Percentiles rank a stretch among this genome's conserved stretches.
phyloP scores from a whole-genome alignment of 2,329 filamentous ascomycete genomes.

The Ceratocystis smalleyi region DNA sequence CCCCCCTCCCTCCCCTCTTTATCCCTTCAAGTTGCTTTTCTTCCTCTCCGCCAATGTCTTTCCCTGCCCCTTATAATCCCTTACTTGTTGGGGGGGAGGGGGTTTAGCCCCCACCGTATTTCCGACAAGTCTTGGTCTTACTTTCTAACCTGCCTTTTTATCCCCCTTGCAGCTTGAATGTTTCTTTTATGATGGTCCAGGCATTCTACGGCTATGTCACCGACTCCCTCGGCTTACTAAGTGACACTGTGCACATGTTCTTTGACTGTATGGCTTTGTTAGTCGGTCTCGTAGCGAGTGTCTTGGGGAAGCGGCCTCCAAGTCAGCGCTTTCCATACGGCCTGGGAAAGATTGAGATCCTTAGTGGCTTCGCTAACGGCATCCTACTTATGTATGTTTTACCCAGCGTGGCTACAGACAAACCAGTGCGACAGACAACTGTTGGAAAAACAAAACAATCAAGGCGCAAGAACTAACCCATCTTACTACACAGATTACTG shows the following conservation, averaged over 20 bases:
- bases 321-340: conserved; percentile 84
- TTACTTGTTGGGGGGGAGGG: not conserved
- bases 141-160: not conserved
- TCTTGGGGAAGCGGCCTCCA: conserved; percentile 93
- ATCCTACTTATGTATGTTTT: conserved; percentile 67
- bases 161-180: conserved; percentile 53
- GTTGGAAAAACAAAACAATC: not conserved
- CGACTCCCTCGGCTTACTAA: conserved; percentile 84
- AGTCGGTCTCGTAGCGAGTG: conserved; percentile 78
- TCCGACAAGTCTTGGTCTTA: not conserved
- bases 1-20: not conserved
- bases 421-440: too few relatives aligned
- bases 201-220: conserved; percentile 88
- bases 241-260: conserved; percentile 98
- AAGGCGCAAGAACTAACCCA: not conserved
- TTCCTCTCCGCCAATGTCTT: not conserved
- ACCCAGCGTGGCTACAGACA: too few relatives aligned
- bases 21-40: not conserved
- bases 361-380: conserved; percentile 92
- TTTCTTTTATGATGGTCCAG: conserved; percentile 87
- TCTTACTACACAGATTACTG: conserved; percentile 47
- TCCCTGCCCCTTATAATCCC: not conserved
- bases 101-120: not conserved
- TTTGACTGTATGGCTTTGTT: conserved; percentile 90
- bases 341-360: conserved; percentile 88